A percentile compares a stretch with the other conserved stretches of the same genome.
phyloP scores from a whole-genome alignment of 2,329 filamentous ascomycete genomes.

The Geosmithia morbida region DNA sequence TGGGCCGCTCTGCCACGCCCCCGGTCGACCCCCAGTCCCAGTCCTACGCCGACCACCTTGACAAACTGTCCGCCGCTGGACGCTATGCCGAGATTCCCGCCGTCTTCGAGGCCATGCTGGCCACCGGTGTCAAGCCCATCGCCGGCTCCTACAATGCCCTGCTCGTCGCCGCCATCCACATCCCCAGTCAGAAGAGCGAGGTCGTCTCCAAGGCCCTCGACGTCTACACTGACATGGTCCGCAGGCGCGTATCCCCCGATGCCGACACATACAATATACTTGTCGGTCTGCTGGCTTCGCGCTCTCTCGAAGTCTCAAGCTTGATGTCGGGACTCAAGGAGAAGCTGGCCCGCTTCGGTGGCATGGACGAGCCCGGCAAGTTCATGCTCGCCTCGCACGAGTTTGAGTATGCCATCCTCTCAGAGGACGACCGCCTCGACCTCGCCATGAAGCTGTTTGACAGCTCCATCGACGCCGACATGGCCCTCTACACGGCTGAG shows the following conservation, averaged over 20 bases:
- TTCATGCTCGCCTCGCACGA: constrained; percentile 86
- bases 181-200: constrained; percentile 67
- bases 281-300: constrained; percentile 65
- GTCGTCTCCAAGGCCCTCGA: constrained; percentile 84
- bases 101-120: constrained; percentile 82
- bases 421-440: constrained; percentile 75
- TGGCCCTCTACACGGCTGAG: constrained; percentile 58
- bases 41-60: constrained; percentile 65
- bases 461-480: constrained; percentile 50
- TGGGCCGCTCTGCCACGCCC: constrained; percentile 43
- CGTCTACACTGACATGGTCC: constrained; percentile 93
- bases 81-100: constrained; percentile 80
- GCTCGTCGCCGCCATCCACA: constrained; percentile 67
- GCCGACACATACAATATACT: constrained; percentile 78
- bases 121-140: constrained; percentile 66
- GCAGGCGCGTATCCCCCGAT: constrained; percentile 68
- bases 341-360: constrained; percentile 72
- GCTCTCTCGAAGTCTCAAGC: constrained; percentile 64
- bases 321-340: constrained; percentile 64
- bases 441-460: constrained; percentile 80
- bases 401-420: constrained; percentile 71
- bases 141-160: constrained; percentile 86
- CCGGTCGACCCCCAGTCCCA: constrained; percentile 49
- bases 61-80: constrained; percentile 53
- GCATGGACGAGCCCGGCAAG: constrained; percentile 67